Conservation (phyloP, 208 protist genomes). For the Strigomonas oncopelti region DNA sequence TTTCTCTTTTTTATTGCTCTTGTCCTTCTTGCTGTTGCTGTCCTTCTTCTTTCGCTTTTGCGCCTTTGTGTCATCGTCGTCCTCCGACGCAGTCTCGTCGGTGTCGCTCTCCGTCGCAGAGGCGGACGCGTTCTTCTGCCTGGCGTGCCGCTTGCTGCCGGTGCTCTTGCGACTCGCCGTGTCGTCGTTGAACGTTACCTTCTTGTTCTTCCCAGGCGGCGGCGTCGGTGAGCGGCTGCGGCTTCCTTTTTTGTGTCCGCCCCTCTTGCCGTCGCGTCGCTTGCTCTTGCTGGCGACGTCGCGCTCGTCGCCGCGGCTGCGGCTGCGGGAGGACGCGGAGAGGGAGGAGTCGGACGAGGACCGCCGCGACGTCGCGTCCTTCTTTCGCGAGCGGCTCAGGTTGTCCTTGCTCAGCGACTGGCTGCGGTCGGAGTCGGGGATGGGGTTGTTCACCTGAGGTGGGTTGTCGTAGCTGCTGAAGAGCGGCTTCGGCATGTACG, state of each 20-base stretch:
- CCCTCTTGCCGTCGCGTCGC: neutral
- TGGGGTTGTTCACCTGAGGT: too few species aligned
- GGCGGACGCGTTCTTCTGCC: neutral
- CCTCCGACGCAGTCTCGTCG: slow-evolving; percentile 6
- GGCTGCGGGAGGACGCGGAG: too few species aligned
- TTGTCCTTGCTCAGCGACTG: neutral
- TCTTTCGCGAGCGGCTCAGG: neutral
- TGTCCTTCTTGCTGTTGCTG: slow-evolving; percentile 13
- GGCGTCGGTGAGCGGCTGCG: neutral
- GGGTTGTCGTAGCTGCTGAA: neutral
- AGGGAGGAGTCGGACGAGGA: neutral
- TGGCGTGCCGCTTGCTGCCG: neutral
- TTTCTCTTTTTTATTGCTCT: slow-evolving; percentile 7
- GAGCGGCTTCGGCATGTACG: neutral
- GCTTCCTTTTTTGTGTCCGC: neutral
- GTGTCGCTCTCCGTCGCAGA: neutral
- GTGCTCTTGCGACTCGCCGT: neutral
- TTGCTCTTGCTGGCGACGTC: neutral
- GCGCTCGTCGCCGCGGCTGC: neutral
- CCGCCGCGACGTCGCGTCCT: neutral
- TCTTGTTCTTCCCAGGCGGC: slow-evolving; percentile 1
- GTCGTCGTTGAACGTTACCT: slow-evolving; percentile 15
- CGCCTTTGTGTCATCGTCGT: slow-evolving; percentile 1
- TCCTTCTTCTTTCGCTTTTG: slow-evolving; percentile 16
- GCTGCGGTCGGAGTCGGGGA: too few species aligned